Conservation (phyloP, 129 eudicot genomes). For the Heracleum sosnowskyi region DNA sequence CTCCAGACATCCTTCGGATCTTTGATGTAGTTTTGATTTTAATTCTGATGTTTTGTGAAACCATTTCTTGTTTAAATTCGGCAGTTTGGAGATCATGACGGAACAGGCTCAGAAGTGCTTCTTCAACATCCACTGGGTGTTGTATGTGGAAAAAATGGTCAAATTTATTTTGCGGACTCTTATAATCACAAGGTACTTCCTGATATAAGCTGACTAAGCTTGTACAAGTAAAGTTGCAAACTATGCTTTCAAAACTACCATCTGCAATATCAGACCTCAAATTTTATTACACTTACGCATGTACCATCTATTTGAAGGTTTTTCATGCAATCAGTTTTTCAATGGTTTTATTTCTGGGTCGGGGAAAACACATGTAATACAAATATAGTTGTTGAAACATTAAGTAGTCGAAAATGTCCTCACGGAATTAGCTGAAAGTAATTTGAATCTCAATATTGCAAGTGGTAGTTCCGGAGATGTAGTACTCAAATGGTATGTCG, state of each 20-base stretch:
- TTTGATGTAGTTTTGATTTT: neutral
- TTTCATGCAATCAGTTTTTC: neutral
- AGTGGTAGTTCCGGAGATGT: neutral
- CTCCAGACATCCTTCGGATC: neutral
- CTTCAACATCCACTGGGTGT: conserved; percentile 97
- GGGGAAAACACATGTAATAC: neutral
- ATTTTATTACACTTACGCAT: neutral
- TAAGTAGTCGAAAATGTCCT: neutral
- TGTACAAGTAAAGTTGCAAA: neutral
- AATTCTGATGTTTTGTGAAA: conserved; percentile 1
- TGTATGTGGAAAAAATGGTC: conserved; percentile 72
- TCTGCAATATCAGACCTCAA: neutral
- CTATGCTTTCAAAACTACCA: neutral
- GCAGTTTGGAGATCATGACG: conserved; percentile 95
- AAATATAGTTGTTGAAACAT: neutral
- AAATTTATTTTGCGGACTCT: conserved; percentile 82
- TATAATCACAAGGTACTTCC: conserved; percentile 89
- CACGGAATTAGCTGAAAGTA: neutral
- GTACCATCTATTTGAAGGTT: neutral
- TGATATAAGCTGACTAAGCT: conserved; percentile 7
- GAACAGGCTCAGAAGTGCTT: conserved; percentile 87
- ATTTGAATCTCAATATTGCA: neutral
- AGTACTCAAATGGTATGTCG: neutral
- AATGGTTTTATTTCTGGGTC: neutral
- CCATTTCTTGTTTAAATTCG: conserved; percentile 5